Conservation (phyloP, 352 stramenopile genomes). For the Phytopythium montanum region DNA sequence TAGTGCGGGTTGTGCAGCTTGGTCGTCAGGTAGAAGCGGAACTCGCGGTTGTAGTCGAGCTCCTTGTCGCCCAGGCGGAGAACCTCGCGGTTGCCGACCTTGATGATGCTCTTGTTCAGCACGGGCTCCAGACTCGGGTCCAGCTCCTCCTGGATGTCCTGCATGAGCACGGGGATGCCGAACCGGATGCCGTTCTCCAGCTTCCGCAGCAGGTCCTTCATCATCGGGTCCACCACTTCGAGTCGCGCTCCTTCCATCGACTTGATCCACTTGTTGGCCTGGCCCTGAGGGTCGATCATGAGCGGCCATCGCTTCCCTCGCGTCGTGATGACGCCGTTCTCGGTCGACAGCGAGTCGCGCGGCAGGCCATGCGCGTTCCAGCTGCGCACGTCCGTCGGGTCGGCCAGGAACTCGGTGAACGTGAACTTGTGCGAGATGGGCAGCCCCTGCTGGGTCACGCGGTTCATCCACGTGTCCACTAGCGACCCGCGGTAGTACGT, state of each 20-base stretch:
- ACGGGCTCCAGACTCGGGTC: slow-evolving; percentile 94
- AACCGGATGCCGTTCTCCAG: slow-evolving; percentile 94
- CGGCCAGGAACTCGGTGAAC: slow-evolving; percentile 91
- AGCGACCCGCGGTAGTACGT: slow-evolving; percentile 86
- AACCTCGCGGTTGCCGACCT: slow-evolving; percentile 91
- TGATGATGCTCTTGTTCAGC: slow-evolving; percentile 94
- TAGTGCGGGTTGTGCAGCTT: slow-evolving; percentile 97
- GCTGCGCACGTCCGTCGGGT: slow-evolving; percentile 91
- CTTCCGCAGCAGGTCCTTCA: slow-evolving; percentile 92
- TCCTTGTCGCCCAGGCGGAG: slow-evolving; percentile 95
- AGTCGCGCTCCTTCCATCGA: slow-evolving; percentile 89
- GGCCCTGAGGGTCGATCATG: slow-evolving; percentile 96
- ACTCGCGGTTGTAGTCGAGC: slow-evolving; percentile 94
- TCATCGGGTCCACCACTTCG: slow-evolving; percentile 93
- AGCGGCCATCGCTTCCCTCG: slow-evolving; percentile 93
- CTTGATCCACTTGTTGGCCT: slow-evolving; percentile 97
- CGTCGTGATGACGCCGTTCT: slow-evolving; percentile 96
- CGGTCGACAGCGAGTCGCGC: slow-evolving; percentile 90
- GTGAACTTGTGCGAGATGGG: slow-evolving; percentile 87
- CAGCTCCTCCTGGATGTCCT: slow-evolving; percentile 95
- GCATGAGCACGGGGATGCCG: slow-evolving; percentile 91
- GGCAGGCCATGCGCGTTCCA: slow-evolving; percentile 96
- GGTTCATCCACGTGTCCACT: slow-evolving; percentile 88
- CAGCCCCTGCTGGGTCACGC: slow-evolving; percentile 79
- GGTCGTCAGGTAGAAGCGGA: slow-evolving; percentile 95